Conservation (phyloP, 2,329 filamentous ascomycete species). For the Cordyceps militaris region DNA sequence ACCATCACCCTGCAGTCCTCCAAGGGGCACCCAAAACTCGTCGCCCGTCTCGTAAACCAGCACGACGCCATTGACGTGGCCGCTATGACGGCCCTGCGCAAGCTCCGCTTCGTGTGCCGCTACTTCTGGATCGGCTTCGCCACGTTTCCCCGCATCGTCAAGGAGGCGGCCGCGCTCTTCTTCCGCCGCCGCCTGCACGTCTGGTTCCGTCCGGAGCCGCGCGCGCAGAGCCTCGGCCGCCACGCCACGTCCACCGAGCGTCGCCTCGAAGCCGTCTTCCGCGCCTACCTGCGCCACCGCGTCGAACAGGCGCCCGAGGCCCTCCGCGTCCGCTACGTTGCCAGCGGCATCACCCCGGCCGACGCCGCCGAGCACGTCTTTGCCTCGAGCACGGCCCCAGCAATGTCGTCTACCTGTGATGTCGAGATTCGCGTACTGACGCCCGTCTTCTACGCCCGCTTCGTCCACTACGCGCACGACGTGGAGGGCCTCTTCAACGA, state of each 20-base stretch:
- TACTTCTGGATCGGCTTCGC: constrained; percentile 65
- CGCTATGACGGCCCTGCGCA: constrained; percentile 35
- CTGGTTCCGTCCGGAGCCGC: constrained; percentile 58
- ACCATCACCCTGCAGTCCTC: constrained; percentile 56
- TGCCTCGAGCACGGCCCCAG: background rate
- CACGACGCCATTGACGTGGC: constrained; percentile 43
- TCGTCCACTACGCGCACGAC: constrained; percentile 55
- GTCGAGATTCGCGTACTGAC: constrained; percentile 54
- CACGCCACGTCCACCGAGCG: constrained; percentile 43
- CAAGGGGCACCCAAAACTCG: constrained; percentile 52
- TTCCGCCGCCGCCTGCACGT: constrained; percentile 52
- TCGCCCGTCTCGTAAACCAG: constrained; percentile 52
- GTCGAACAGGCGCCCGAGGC: constrained; percentile 38
- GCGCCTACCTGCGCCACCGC: constrained; percentile 40
- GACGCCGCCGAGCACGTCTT: background rate
- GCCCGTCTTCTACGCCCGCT: constrained; percentile 60
- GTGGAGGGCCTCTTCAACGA: constrained; percentile 57
- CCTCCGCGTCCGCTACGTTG: constrained; percentile 46
- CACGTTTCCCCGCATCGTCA: constrained; percentile 59
- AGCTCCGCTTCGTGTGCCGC: constrained; percentile 37
- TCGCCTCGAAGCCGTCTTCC: constrained; percentile 40
- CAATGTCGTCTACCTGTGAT: background rate
- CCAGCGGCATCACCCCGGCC: constrained; percentile 35
- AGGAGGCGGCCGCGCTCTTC: constrained; percentile 52
- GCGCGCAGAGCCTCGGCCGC: constrained; percentile 47